These are phyloP conservation scores for Hamigera avellanea DNA, from an alignment of 495 filamentous ascomycete species.

Conservation along the genomic window DNA sequence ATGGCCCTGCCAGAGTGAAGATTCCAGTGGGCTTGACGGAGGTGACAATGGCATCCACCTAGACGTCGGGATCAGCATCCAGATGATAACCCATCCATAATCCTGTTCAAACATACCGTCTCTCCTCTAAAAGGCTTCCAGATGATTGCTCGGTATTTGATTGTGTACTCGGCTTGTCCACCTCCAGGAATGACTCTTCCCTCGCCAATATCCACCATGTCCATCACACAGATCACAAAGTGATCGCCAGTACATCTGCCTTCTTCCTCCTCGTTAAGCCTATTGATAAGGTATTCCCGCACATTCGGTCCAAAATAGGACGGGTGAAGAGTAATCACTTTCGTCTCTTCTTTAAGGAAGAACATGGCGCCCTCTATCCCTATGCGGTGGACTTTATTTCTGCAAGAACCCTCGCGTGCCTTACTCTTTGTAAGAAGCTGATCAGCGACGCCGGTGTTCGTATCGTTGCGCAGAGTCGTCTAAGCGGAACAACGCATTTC, in stretches of 20 bases:
- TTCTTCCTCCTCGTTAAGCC: slow-evolving; percentile 84
- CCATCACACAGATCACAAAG: slow-evolving; percentile 94
- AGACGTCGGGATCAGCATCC: slow-evolving; percentile 1
- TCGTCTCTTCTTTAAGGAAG: slow-evolving; percentile 92
- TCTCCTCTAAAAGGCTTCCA: slow-evolving; percentile 96
- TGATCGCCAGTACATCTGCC: slow-evolving; percentile 86
- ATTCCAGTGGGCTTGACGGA: slow-evolving; percentile 87
- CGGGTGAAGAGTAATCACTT: slow-evolving; percentile 84
- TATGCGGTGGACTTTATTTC: neutral
- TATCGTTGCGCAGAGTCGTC: neutral
- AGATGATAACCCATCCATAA: neutral
- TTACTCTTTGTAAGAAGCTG: too few relatives aligned
- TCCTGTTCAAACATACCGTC: slow-evolving; percentile 51
- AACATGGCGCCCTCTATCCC: slow-evolving; percentile 51
- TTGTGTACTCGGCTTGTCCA: slow-evolving; percentile 85
- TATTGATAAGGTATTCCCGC: slow-evolving; percentile 73
- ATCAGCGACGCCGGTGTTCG: too few relatives aligned
- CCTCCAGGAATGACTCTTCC: slow-evolving; percentile 83
- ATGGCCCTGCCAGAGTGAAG: slow-evolving; percentile 80
- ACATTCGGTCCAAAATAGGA: slow-evolving; percentile 92
- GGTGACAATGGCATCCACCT: slow-evolving; percentile 87
- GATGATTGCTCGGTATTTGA: slow-evolving; percentile 89
- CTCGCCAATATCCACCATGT: slow-evolving; percentile 82
- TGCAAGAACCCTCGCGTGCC: too few relatives aligned
- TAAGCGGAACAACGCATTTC: neutral